These are phyloP conservation scores for Backusella macrospora DNA, from an alignment of 192 early-diverging fungal species.

Conservation along the genomic window DNA sequence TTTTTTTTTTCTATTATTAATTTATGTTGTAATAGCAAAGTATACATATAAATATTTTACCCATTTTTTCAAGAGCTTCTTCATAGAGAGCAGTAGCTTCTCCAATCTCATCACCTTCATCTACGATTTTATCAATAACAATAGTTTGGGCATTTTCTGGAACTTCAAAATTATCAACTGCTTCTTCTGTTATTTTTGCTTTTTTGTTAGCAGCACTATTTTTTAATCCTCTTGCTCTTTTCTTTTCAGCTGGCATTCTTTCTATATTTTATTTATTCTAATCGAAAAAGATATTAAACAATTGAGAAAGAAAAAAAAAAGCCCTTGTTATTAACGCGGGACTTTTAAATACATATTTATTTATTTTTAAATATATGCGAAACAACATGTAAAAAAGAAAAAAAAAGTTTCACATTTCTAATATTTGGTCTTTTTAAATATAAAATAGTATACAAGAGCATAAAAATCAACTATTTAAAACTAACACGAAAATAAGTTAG, in stretches of 20 bases:
- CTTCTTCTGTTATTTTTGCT: slow-evolving; percentile 15
- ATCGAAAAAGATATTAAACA: too few relatives aligned
- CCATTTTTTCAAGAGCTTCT: slow-evolving; percentile 49
- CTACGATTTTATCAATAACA: slow-evolving; percentile 47
- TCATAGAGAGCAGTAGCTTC: slow-evolving; percentile 53
- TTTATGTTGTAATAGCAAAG: neutral
- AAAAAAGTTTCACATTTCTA: too few relatives aligned
- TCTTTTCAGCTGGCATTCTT: slow-evolving; percentile 48
- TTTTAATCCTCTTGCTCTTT: slow-evolving; percentile 48
- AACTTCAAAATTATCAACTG: slow-evolving; percentile 35
- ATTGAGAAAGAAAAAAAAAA: too few relatives aligned
- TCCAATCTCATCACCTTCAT: slow-evolving; percentile 54
- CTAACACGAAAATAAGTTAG: too few relatives aligned
- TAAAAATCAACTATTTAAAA: too few relatives aligned
- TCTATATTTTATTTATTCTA: slow-evolving; percentile 1
- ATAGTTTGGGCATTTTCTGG: slow-evolving; percentile 46
- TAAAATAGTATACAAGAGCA: too few relatives aligned
- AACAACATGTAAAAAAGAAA: too few relatives aligned
- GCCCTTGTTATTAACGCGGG: too few relatives aligned
- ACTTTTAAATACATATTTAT: too few relatives aligned
- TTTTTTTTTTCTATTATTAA: neutral
- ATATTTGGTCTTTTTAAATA: too few relatives aligned
- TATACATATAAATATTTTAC: slow-evolving; percentile 16
- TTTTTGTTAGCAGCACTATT: slow-evolving; percentile 37
- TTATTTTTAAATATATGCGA: too few relatives aligned